These are phyloP conservation scores for Rhododendron kiyosumense DNA, from an alignment of 148 eudicot species.

Conservation along the genomic window DNA sequence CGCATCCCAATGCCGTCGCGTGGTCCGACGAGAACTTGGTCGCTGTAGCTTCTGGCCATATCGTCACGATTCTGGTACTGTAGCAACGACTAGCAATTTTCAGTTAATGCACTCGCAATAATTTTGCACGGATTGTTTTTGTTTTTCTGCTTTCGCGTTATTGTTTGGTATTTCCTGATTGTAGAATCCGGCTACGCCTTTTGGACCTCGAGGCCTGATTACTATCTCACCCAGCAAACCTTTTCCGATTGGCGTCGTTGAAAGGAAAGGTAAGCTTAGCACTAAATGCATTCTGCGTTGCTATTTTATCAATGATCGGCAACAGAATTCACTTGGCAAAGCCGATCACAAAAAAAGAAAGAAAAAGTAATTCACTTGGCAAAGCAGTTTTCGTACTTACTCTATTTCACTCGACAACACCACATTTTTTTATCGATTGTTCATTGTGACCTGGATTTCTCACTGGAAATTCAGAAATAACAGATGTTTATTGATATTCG, in stretches of 20 bases:
- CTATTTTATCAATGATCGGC: neutral
- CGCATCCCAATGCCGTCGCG: constrained; percentile 60
- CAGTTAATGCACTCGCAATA: neutral
- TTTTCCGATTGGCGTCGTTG: constrained; percentile 58
- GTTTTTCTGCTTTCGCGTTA: neutral
- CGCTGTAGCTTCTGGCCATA: constrained; percentile 68
- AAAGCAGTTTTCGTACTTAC: neutral
- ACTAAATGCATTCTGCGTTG: neutral
- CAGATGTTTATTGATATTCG: neutral
- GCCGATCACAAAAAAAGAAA: neutral
- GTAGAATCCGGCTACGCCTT: constrained; percentile 68
- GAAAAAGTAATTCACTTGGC: neutral
- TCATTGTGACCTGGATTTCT: neutral
- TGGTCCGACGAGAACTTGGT: constrained; percentile 87
- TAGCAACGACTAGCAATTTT: neutral
- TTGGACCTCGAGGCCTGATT: constrained; percentile 70
- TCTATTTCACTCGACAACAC: neutral
- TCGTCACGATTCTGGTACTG: constrained; percentile 71
- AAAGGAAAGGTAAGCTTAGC: constrained; percentile 45
- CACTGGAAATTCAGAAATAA: neutral
- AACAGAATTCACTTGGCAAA: neutral
- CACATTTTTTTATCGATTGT: neutral
- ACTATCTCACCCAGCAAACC: constrained; percentile 41
- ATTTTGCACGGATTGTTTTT: neutral
- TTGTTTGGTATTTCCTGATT: neutral